Base-by-base conservation (phyloP, 2,329 filamentous ascomycete species). In the Pyrenochaeta sp. region DNA sequence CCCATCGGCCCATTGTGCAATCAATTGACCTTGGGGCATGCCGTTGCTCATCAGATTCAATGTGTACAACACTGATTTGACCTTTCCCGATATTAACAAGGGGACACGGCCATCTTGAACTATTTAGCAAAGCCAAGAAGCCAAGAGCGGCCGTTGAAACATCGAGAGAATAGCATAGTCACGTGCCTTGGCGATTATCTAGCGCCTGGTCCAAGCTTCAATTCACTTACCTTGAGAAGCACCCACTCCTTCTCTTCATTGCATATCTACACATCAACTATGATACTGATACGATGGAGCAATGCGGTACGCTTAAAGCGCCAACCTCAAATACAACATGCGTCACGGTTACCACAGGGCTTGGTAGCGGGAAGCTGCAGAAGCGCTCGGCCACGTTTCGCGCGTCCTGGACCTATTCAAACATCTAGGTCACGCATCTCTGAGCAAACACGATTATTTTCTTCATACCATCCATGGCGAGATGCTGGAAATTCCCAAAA, bases 391-490 rank as follows among this genome's bases (percentile, higher is more conserved):
- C 47, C 44, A 49, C 51, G 42, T 48, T 38, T 47, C 41, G 39
- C 31, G 9, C 30, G 29, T 17, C 15, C 19, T 8, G 20, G 28
- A 47, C 57, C 55, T 49, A 51, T 53, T 29, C 41, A 28, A 8
- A 32, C 18, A 14, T 18, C 35, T 26, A 24, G 23, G 40, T 60
- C 59, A 62, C 57, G 59, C 60, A 57, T 45, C 9, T 29, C 35
- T 11, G 31, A 22, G 13, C 35, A 44, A 31, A 30, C 28, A 23
- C 35, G 36, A 14, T 32, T 9, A n/a, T 19, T 42, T 13, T 20
- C 9, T 22, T 2, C 19, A 13, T 8, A 6, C 15, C 31, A 22
- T 13, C 15, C 18, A 22, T n/a, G 6, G 8, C 31, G 15, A 13
- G 7, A 23, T 22, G 5, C 7, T 21, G 8, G 8, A 5, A n/a